Percentiles rank a stretch among this genome's conserved stretches.
Evolutionary conservation across 2,329 filamentous ascomycete species (phyloP).

Genomic region (Phyllosticta ampelicida): DNA sequence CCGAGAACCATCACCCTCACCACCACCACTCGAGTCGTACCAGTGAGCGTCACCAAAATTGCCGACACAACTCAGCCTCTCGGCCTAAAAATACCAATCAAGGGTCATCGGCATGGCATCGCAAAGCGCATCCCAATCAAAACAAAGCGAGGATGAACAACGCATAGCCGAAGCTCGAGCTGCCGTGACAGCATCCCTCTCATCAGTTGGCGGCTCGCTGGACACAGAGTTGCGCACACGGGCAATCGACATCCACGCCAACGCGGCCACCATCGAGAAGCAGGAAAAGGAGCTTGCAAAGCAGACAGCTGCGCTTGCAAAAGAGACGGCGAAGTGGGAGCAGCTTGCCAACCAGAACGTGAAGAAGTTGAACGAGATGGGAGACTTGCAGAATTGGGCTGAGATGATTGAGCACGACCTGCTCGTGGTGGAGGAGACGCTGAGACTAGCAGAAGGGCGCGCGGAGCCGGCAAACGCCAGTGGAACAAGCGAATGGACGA

Average conservation of each 20-base stretch:
- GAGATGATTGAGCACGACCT: constrained; percentile 55
- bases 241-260: constrained; percentile 58
- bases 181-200: constrained; percentile 39
- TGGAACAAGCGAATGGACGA: constrained; percentile 18
- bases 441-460: constrained; percentile 26
- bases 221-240: constrained; percentile 58
- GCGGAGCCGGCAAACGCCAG: constrained; percentile 20
- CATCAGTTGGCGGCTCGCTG: constrained; percentile 54
- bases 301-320: constrained; percentile 49
- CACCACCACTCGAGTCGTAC: background rate
- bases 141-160: constrained; percentile 11
- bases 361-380: constrained; percentile 62
- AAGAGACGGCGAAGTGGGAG: constrained; percentile 55
- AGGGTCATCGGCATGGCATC: constrained; percentile 1
- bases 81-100: background rate
- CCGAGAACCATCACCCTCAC: background rate
- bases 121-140: constrained; percentile 1
- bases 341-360: constrained; percentile 53
- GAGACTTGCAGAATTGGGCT: constrained; percentile 78
- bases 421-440: constrained; percentile 30
- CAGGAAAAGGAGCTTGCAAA: constrained; percentile 57
- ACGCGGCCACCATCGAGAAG: constrained; percentile 51
- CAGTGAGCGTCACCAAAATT: background rate
- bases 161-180: constrained; percentile 39
- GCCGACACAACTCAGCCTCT: background rate